Percentiles rank a stretch among this genome's conserved stretches.
These are phyloP conservation scores for Teratosphaeria epicoccoides DNA, from an alignment of 2,329 filamentous ascomycete species.

Conservation along the genomic window DNA sequence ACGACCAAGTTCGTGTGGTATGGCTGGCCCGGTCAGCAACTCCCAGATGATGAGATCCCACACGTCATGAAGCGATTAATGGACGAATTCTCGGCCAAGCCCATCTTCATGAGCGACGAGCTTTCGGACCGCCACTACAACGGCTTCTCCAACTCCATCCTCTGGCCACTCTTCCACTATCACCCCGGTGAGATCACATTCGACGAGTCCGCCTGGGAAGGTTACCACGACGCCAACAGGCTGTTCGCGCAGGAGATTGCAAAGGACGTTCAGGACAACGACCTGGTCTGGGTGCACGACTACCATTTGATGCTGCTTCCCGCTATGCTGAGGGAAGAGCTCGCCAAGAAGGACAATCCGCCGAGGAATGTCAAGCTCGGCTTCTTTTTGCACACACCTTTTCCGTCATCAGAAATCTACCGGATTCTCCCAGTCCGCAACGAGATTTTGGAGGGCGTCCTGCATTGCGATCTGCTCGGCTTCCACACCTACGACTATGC, in stretches of 20 bases:
- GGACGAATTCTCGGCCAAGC: slow-evolving; percentile 79
- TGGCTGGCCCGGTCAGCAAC: slow-evolving; percentile 89
- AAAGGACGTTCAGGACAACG: slow-evolving; percentile 80
- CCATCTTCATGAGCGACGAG: slow-evolving; percentile 88
- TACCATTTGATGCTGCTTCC: slow-evolving; percentile 97
- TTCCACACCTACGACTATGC: slow-evolving; percentile 99
- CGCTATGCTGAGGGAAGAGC: slow-evolving; percentile 85
- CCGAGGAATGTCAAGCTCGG: slow-evolving; percentile 87
- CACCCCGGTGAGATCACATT: slow-evolving; percentile 98
- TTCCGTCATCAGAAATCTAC: slow-evolving; percentile 94
- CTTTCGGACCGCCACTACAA: slow-evolving; percentile 95
- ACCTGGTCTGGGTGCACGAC: slow-evolving; percentile 96
- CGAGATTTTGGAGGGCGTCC: slow-evolving; percentile 71
- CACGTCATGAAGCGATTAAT: slow-evolving; percentile 67
- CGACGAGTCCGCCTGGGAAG: slow-evolving; percentile 87
- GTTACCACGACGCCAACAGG: slow-evolving; percentile 85
- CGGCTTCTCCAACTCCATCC: slow-evolving; percentile 93
- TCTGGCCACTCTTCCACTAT: slow-evolving; percentile 98
- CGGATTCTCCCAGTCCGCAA: slow-evolving; percentile 88
- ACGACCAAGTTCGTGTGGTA: slow-evolving; percentile 97
- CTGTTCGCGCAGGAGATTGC: slow-evolving; percentile 83
- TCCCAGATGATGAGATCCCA: slow-evolving; percentile 71
- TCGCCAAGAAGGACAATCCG: slow-evolving; percentile 44
- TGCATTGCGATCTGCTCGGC: slow-evolving; percentile 90
- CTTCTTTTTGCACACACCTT: slow-evolving; percentile 96